phyloP scores from a whole-genome alignment of 1,139 yeast genomes.

The Hyphopichia khmerensis region DNA sequence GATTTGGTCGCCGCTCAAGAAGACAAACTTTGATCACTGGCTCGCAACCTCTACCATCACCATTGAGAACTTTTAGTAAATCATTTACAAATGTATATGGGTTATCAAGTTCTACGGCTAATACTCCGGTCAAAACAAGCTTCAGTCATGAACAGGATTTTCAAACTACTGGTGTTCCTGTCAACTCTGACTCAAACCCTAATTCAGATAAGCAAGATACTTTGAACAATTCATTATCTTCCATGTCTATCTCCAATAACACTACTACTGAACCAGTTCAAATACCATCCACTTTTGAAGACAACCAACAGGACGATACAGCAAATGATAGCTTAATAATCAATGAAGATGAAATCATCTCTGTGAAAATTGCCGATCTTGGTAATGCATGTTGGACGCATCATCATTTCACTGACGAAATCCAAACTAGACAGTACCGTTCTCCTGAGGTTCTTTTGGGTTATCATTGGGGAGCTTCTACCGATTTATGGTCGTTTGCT shows the following conservation, averaged over 20 bases:
- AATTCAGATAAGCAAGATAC: constrained; percentile 13
- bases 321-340: constrained; percentile 18
- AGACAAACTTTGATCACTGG: constrained; percentile 80
- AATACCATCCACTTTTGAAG: constrained; percentile 18
- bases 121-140: constrained; percentile 37
- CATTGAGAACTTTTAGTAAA: constrained; percentile 51
- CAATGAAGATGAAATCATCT: constrained; percentile 47
- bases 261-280: constrained; percentile 23
- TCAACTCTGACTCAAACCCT: constrained; percentile 2
- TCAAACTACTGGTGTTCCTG: neutral
- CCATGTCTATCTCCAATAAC: constrained; percentile 40
- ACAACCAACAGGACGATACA: constrained; percentile 8
- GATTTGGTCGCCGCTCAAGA: constrained; percentile 59
- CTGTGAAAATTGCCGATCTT: constrained; percentile 50
- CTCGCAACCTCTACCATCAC: constrained; percentile 82
- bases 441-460: constrained; percentile 50
- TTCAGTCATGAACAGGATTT: constrained; percentile 12
- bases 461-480: constrained; percentile 51
- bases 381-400: constrained; percentile 53
- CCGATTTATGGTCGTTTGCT: constrained; percentile 51
- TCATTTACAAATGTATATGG: constrained; percentile 40
- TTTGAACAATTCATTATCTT: constrained; percentile 40
- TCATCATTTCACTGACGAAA: constrained; percentile 52
- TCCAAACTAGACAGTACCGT: constrained; percentile 50
- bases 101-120: constrained; percentile 39